Conservation (phyloP, 768 basidiomycete genomes). For the Xanthoconium purpureum region DNA sequence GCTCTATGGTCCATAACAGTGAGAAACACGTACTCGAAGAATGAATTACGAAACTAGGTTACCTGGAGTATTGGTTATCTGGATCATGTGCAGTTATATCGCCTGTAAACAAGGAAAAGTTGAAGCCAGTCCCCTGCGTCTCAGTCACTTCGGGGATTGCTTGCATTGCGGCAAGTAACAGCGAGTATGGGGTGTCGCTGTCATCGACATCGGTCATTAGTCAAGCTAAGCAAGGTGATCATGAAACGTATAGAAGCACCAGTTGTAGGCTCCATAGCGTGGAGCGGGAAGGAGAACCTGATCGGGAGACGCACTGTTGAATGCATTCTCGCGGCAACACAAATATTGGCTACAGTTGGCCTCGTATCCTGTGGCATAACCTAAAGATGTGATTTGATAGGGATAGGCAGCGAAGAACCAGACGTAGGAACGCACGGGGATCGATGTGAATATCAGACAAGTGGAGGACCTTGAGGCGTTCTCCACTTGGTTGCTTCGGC, state of each 20-base stretch:
- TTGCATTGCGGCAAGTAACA: conserved; percentile 55
- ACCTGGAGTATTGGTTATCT: conserved; percentile 63
- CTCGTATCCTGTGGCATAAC: conserved; percentile 67
- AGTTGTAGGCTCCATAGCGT: conserved; percentile 50
- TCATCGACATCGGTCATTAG: background rate
- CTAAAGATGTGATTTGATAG: conserved; percentile 29
- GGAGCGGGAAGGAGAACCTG: conserved; percentile 52
- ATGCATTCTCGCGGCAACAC: conserved; percentile 57
- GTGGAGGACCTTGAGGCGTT: conserved; percentile 48
- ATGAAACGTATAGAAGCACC: background rate
- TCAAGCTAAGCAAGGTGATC: no score
- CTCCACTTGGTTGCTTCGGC: conserved; percentile 40
- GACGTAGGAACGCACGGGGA: conserved; percentile 36
- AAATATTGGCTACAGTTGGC: conserved; percentile 62
- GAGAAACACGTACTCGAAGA: background rate
- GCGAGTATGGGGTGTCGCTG: conserved; percentile 60
- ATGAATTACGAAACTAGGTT: conserved; percentile 2
- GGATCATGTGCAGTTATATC: conserved; percentile 72
- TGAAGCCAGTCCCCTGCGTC: conserved; percentile 57
- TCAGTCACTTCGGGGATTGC: conserved; percentile 64
- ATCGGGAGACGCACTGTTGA: conserved; percentile 48
- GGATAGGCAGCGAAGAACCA: no score
- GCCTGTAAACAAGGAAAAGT: conserved; percentile 67
- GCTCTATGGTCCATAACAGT: conserved; percentile 35
- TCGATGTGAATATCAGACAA: conserved; percentile 51